Evolutionary conservation across 1,284 basidiomycete species (phyloP).

Genomic region (Boletus semigastroideus): DNA sequence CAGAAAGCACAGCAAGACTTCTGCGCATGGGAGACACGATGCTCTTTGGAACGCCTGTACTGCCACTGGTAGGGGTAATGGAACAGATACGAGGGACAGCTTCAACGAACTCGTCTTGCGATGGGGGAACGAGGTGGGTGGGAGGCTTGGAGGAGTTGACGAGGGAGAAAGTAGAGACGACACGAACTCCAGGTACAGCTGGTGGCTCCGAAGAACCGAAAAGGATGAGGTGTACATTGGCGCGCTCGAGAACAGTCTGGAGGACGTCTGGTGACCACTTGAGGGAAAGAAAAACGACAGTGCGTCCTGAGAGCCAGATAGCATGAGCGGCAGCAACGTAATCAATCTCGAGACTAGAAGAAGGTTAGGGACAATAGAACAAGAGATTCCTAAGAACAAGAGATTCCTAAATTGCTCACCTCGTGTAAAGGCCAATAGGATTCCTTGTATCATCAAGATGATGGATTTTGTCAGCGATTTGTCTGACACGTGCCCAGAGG

Average conservation of each 20-base stretch:
- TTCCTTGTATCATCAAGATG: conserved; percentile 21
- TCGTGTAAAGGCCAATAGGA: conserved; percentile 28
- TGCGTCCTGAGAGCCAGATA: conserved; percentile 30
- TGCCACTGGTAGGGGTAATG: conserved; percentile 32
- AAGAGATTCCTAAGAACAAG: not conserved
- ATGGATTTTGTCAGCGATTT: conserved; percentile 24
- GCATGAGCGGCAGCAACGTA: conserved; percentile 31
- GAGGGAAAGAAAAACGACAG: conserved; percentile 27
- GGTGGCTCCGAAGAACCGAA: conserved; percentile 19
- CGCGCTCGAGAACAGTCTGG: conserved; percentile 20
- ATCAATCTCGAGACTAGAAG: conserved; percentile 27
- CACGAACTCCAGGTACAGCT: conserved; percentile 7
- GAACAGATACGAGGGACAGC: conserved; percentile 25
- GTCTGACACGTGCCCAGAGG: conserved; percentile 28
- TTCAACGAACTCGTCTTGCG: conserved; percentile 14
- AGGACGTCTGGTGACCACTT: conserved; percentile 28
- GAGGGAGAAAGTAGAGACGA: conserved; percentile 22
- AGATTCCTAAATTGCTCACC: conserved; percentile 7
- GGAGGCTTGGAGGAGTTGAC: conserved; percentile 10
- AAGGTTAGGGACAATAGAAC: not conserved
- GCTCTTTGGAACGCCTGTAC: conserved; percentile 32
- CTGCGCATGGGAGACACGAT: conserved; percentile 32
- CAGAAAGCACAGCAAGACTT: conserved; percentile 24
- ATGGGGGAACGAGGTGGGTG: conserved; percentile 14
- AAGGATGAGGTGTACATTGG: conserved; percentile 22